phyloP scores from a whole-genome alignment of 495 filamentous ascomycete genomes.

The Aspergillus asperescens region DNA sequence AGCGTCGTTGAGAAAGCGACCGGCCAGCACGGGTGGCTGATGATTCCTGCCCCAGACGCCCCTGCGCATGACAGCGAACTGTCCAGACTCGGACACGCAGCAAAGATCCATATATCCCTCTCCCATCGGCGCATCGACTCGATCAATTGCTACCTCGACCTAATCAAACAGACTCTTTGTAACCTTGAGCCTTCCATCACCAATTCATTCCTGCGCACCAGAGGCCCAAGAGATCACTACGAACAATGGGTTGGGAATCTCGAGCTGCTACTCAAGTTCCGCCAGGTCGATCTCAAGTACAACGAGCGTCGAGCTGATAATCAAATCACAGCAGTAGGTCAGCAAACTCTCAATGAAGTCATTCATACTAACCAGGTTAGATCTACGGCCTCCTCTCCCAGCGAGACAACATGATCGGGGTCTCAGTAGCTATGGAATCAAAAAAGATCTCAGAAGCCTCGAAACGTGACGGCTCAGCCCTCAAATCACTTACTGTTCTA shows the following conservation, averaged over 20 bases:
- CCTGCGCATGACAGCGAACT: slow-evolving; percentile 15
- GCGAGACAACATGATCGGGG: slow-evolving; percentile 14
- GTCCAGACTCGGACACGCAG: slow-evolving; percentile 5
- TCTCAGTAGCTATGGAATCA: slow-evolving; percentile 12
- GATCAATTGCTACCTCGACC: neutral
- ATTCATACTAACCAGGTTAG: neutral
- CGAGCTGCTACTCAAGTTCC: neutral
- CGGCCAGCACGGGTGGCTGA: slow-evolving; percentile 12
- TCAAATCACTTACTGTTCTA: slow-evolving; percentile 11
- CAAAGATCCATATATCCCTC: slow-evolving; percentile 8
- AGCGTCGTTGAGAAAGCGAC: slow-evolving; percentile 13
- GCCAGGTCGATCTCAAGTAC: slow-evolving; percentile 7
- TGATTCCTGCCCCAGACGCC: slow-evolving; percentile 8
- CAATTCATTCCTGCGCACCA: neutral
- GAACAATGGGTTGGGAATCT: slow-evolving; percentile 9
- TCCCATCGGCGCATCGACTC: slow-evolving; percentile 4
- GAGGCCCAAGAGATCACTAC: neutral
- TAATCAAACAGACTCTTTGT: neutral
- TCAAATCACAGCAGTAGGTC: slow-evolving; percentile 10
- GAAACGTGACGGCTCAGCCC: slow-evolving; percentile 10
- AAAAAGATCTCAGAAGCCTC: slow-evolving; percentile 15
- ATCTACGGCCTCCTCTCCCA: slow-evolving; percentile 12
- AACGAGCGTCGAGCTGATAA: slow-evolving; percentile 11
- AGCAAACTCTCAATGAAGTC: neutral
- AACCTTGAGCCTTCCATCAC: neutral